Evolutionary conservation across 1,284 basidiomycete species (phyloP).

Genomic region (Lignosus rhinocerotis): DNA sequence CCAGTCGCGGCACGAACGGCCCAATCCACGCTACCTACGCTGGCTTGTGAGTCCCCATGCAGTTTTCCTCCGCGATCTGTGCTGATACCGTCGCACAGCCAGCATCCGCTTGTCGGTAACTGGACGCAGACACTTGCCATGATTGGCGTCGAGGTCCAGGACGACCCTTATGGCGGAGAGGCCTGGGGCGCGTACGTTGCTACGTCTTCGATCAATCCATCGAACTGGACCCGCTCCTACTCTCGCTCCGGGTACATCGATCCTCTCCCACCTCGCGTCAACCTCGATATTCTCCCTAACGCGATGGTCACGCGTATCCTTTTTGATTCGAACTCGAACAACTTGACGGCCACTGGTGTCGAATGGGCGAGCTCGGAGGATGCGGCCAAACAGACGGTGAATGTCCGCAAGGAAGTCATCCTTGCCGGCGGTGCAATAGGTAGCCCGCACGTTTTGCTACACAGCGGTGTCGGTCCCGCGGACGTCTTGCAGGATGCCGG

Average conservation of each 20-base stretch:
- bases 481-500: conserved; percentile 54
- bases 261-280: conserved; percentile 54
- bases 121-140: conserved; percentile 51
- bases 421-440: conserved; percentile 66
- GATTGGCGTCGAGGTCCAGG: conserved; percentile 42
- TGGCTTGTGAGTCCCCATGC: conserved; percentile 46
- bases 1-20: conserved; percentile 46
- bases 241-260: conserved; percentile 72
- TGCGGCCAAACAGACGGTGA: conserved; percentile 41
- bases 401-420: conserved; percentile 60
- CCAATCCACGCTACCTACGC: conserved; percentile 51
- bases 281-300: conserved; percentile 62
- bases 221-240: conserved; percentile 69
- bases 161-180: conserved; percentile 51
- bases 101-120: conserved; percentile 48
- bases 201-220: conserved; percentile 62
- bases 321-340: conserved; percentile 43
- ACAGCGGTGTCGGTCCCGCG: conserved; percentile 71
- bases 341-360: conserved; percentile 55
- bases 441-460: conserved; percentile 66
- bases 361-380: conserved; percentile 46
- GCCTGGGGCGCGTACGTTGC: conserved; percentile 58
- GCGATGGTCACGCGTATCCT: conserved; percentile 61
- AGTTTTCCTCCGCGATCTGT: background rate
- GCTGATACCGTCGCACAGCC: conserved; percentile 30